Base-by-base conservation (phyloP, 345 rosid species). In the Camelina sativa region DNA sequence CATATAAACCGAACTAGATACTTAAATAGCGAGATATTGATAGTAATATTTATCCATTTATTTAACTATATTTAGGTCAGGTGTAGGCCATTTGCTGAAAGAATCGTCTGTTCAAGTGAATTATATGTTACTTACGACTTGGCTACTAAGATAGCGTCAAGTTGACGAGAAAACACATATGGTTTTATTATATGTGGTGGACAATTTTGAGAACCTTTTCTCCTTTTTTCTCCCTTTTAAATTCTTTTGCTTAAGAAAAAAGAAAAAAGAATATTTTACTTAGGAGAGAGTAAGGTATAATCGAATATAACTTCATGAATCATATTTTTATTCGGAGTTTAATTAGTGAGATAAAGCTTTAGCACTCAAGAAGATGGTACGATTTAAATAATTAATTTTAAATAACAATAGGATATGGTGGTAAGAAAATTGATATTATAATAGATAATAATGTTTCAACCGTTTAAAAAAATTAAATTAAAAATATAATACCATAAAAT, bases 81-180 rank as follows among this genome's bases (percentile, higher is more conserved):
- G 15, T 51, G 28, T 0, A 51, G 6, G 37, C 30, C 8, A 38
- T 67, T 61, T 60, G 16, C 11, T 54, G 23, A 63, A 19, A 4
- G 52, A 67, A 8, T 67, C 23, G 62, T 67, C 16, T 38, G 16
- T 54, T 32, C 11, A 37, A 54, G 63, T 68, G 40, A 53, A n/a
- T n/a, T 68, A 43, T 68, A 43, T 43, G 19, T 40, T 38, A 22
- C 34, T 23, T 38, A 22, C 34, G 48, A 67, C 72, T 54, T 67
- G 2, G 44, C 19, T 32, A 50, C 44, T 16, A 48, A 64, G 16
- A 32, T 50, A 65, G 16, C 55, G 28, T 65, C 16, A 63, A 65
- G 69, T 30, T 28, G 56, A 47, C 56, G 30, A 47, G 19, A 22
- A 19, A 35, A 46, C 34, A 19, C 35, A 46, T 5, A 46, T 56